phyloP scores from a whole-genome alignment of 352 stramenopile genomes.

The Globisporangium orthogonon region DNA sequence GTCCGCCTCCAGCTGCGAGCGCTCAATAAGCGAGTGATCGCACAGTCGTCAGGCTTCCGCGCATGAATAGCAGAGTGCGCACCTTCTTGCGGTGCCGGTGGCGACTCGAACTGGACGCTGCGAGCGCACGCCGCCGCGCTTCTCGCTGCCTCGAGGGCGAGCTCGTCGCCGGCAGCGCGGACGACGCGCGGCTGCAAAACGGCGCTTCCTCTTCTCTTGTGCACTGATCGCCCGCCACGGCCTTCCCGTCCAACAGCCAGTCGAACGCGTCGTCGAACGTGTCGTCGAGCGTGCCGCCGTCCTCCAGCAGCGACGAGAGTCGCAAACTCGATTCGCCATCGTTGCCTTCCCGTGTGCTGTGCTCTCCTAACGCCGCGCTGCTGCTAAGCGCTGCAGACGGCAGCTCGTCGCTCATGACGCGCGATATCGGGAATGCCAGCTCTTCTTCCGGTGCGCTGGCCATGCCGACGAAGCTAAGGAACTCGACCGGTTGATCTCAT shows the following conservation, averaged over 20 bases:
- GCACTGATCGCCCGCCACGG: background rate
- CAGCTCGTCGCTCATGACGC: no score
- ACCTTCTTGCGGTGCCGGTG: conserved; percentile 6
- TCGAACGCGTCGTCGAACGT: background rate
- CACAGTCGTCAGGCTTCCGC: no score
- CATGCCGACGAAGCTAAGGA: no score
- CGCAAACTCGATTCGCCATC: background rate
- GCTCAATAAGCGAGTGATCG: no score
- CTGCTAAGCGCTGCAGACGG: no score
- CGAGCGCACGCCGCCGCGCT: background rate
- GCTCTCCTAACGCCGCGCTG: no score
- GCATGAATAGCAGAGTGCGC: background rate
- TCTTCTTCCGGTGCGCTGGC: no score
- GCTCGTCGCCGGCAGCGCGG: background rate
- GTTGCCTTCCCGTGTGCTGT: no score
- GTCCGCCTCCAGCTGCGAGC: background rate
- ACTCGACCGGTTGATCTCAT: no score
- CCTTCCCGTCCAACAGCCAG: background rate
- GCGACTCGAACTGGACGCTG: conserved; percentile 2
- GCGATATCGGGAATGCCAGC: no score
- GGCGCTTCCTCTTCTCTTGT: no score
- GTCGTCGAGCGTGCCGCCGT: background rate
- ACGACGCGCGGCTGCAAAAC: no score
- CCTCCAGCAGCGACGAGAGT: background rate
- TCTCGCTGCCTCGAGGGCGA: background rate